These are phyloP conservation scores for Protomyces lactucae-debilis DNA, from an alignment of 1,139 yeast genomes.

Conservation along the genomic window DNA sequence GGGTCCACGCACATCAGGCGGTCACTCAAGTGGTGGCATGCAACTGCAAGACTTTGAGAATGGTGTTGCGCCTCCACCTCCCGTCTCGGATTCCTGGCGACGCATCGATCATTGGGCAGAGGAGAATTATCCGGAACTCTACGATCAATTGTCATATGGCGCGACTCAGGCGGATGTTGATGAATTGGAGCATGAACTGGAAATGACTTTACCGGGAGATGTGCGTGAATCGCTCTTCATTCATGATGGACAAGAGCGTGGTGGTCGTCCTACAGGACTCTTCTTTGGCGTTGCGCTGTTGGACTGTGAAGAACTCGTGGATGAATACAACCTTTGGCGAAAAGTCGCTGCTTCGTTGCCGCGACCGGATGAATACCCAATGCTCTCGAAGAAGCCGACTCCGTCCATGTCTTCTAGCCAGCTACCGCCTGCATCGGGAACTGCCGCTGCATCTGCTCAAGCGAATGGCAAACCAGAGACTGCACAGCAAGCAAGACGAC, in stretches of 20 bases:
- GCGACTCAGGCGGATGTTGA: conserved; percentile 72
- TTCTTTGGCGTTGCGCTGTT: conserved; percentile 65
- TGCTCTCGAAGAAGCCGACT: conserved; percentile 27
- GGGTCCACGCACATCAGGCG: background rate
- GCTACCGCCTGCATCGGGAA: background rate
- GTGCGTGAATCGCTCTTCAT: conserved; percentile 68
- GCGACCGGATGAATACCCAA: conserved; percentile 20
- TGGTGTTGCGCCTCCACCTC: conserved; percentile 64
- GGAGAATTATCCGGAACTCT: conserved; percentile 72
- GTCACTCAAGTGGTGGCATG: conserved; percentile 35
- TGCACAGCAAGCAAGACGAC: background rate
- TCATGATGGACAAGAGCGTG: conserved; percentile 78
- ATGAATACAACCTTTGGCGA: conserved; percentile 69
- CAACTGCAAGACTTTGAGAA: conserved; percentile 48
- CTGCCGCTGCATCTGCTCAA: background rate
- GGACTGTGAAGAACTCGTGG: conserved; percentile 65
- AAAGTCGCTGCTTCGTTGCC: conserved; percentile 47
- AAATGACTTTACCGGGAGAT: conserved; percentile 62
- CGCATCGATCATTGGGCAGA: conserved; percentile 71
- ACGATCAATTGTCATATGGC: conserved; percentile 63
- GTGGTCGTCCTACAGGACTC: conserved; percentile 71
- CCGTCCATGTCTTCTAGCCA: background rate
- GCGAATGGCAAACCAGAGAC: background rate
- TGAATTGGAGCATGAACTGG: conserved; percentile 69
- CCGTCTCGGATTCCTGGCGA: conserved; percentile 66